phyloP scores from a whole-genome alignment of 2,329 filamentous ascomycete genomes.

The Alternaria atra region DNA sequence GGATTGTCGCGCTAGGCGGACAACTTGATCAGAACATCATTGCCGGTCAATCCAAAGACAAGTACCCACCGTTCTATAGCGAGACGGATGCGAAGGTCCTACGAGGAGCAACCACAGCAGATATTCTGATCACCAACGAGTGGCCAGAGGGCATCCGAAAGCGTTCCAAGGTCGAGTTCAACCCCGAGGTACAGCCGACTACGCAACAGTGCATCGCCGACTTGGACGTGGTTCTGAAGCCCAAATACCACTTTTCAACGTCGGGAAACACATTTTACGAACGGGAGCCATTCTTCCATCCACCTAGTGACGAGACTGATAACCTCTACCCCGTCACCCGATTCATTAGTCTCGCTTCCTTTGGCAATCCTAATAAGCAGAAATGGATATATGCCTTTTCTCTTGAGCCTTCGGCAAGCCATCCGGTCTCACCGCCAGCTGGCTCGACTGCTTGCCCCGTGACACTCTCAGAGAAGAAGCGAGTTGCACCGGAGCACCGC shows the following conservation, averaged over 20 bases:
- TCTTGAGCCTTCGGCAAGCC: conserved; percentile 70
- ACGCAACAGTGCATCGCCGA: conserved; percentile 77
- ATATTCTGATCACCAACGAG: conserved; percentile 85
- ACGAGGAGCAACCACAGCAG: conserved; percentile 77
- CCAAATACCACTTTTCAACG: conserved; percentile 87
- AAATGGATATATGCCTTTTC: conserved; percentile 78
- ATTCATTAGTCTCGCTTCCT: conserved; percentile 88
- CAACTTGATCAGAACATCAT: conserved; percentile 69
- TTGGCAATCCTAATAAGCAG: conserved; percentile 77
- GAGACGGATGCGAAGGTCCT: conserved; percentile 78
- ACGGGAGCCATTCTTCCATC: conserved; percentile 88
- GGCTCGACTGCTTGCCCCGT: conserved; percentile 83
- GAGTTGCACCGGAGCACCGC: conserved; percentile 54
- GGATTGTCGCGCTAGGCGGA: conserved; percentile 87
- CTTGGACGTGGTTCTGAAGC: conserved; percentile 79
- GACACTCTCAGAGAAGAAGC: conserved; percentile 66
- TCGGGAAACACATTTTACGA: conserved; percentile 81
- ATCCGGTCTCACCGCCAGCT: conserved; percentile 67
- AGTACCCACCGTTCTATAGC: conserved; percentile 80
- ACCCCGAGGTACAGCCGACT: conserved; percentile 62
- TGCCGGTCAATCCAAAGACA: conserved; percentile 72
- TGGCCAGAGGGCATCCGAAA: conserved; percentile 81
- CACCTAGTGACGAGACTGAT: conserved; percentile 58
- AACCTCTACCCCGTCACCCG: conserved; percentile 74
- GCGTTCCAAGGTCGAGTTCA: conserved; percentile 71